These are phyloP conservation scores for Clarireedia paspali DNA, from an alignment of 2,329 filamentous ascomycete species.

Conservation along the genomic window DNA sequence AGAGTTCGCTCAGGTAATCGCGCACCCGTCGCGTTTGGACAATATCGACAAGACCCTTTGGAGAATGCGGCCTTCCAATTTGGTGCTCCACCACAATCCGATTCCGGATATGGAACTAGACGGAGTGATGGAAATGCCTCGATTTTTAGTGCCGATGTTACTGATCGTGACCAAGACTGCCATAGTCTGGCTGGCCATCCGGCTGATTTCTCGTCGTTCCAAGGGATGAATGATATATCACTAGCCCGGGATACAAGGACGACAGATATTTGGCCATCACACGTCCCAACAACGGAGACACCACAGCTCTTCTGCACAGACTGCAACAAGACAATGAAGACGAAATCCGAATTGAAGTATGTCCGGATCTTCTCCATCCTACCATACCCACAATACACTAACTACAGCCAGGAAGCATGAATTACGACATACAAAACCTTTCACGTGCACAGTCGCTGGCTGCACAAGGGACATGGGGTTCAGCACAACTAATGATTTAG, in stretches of 20 bases:
- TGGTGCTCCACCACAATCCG: constrained; percentile 25
- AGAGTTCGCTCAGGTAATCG: constrained; percentile 20
- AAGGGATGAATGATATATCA: constrained; percentile 15
- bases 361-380: constrained; percentile 14
- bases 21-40: constrained; percentile 16
- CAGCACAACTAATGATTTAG: constrained; percentile 71
- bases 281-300: constrained; percentile 10
- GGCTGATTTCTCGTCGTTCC: constrained; percentile 20
- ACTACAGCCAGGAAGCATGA: constrained; percentile 58
- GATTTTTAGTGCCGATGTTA: constrained; percentile 26
- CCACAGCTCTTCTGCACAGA: constrained; percentile 30
- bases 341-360: constrained; percentile 49
- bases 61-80: constrained; percentile 23
- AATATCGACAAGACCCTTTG: constrained; percentile 28
- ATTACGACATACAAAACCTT: constrained; percentile 61
- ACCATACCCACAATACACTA: constrained; percentile 13
- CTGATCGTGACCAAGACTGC: constrained; percentile 25
- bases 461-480: constrained; percentile 63
- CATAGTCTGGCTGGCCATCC: constrained; percentile 22
- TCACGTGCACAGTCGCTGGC: constrained; percentile 47
- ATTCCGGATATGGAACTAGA: constrained; percentile 30
- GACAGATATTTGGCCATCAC: constrained; percentile 14
- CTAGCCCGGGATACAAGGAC: constrained; percentile 15
- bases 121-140: constrained; percentile 27
- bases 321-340: constrained; percentile 39